Evolutionary conservation across 108 stramenopile genomes (phyloP).

Genomic region (Skeletonema costatum): DNA sequence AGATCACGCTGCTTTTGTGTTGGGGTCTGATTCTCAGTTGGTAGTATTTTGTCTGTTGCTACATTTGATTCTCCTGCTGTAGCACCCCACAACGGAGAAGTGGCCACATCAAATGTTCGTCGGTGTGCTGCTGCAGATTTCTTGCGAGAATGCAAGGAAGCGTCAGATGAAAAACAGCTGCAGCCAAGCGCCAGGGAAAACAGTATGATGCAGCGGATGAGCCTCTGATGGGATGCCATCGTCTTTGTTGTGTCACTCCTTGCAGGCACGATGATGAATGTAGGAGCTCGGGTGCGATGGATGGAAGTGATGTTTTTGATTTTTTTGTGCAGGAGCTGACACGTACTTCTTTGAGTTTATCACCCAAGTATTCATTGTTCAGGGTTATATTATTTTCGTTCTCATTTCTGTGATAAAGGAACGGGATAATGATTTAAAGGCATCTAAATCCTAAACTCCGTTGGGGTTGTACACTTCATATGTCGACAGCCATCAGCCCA

Average conservation of each 20-base stretch:
- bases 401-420: too few species aligned
- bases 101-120: neutral
- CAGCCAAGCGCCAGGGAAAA: neutral
- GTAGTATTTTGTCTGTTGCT: neutral
- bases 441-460: too few species aligned
- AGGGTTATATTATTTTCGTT: too few species aligned
- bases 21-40: neutral
- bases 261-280: neutral
- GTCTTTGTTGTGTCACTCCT: neutral
- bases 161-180: neutral
- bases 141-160: slow-evolving; percentile 26
- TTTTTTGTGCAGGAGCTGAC: too few species aligned
- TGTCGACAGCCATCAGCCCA: too few species aligned
- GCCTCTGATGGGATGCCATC: neutral
- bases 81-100: neutral
- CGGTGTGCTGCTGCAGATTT: slow-evolving; percentile 2
- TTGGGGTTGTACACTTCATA: too few species aligned
- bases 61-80: neutral
- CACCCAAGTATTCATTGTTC: too few species aligned
- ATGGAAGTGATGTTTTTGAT: too few species aligned
- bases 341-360: too few species aligned
- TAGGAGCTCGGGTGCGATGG: neutral
- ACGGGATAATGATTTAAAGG: too few species aligned
- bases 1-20: slow-evolving; percentile 6
- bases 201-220: neutral